These are phyloP conservation scores for Chlamydomonas sp. DNA, from an alignment of 139 green algal genomes.

Conservation along the genomic window DNA sequence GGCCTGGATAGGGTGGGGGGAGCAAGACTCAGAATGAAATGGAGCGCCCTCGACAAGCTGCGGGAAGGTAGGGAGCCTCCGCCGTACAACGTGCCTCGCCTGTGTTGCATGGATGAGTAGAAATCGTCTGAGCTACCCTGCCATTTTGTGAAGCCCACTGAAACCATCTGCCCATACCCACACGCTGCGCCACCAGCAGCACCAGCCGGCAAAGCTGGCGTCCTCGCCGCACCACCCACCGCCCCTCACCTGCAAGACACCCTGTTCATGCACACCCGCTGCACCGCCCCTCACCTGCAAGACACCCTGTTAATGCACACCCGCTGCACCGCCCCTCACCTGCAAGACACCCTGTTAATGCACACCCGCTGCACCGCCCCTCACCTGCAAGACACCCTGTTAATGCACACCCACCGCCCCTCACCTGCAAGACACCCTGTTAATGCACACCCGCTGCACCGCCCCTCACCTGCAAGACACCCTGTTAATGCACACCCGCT, in stretches of 20 bases:
- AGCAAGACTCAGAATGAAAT: background rate
- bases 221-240: too few relatives aligned
- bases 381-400: background rate
- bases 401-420: background rate
- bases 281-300: background rate
- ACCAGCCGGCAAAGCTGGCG: too few relatives aligned
- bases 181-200: too few relatives aligned
- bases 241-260: background rate
- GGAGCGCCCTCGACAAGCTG: too few relatives aligned
- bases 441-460: background rate
- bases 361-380: background rate
- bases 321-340: background rate
- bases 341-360: background rate
- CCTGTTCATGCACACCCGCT: background rate
- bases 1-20: background rate
- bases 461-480: background rate
- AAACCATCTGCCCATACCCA: too few relatives aligned
- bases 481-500: background rate
- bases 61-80: too few relatives aligned
- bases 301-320: background rate
- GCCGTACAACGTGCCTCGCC: too few relatives aligned
- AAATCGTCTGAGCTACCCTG: too few relatives aligned
- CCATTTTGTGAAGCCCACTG: too few relatives aligned
- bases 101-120: too few relatives aligned
- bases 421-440: background rate